These are phyloP conservation scores for Nidularia sp. DNA, from an alignment of 768 basidiomycete species.

Conservation along the genomic window DNA sequence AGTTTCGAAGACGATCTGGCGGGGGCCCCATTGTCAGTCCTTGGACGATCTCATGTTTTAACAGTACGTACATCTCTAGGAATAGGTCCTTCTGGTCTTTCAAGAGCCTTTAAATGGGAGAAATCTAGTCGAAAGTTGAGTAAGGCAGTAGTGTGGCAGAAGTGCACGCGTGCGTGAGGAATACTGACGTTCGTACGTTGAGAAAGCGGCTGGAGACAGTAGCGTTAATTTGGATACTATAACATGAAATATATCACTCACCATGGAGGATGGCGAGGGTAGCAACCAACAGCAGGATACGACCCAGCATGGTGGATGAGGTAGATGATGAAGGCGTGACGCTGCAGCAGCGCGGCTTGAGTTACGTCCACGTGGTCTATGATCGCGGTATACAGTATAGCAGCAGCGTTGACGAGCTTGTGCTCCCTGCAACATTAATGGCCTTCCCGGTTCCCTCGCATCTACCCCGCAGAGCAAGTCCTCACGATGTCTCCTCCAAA, in stretches of 20 bases:
- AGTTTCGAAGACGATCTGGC: slow-evolving; percentile 66
- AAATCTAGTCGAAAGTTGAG: slow-evolving; percentile 44
- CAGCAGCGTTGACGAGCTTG: too few species aligned
- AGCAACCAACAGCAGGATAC: slow-evolving; percentile 40
- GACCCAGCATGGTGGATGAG: slow-evolving; percentile 35
- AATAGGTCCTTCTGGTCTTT: slow-evolving; percentile 60
- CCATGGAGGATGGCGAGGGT: slow-evolving; percentile 51
- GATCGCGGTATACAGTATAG: too few species aligned
- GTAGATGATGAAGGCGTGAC: background rate
- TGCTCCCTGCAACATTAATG: slow-evolving; percentile 33
- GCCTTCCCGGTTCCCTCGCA: slow-evolving; percentile 72
- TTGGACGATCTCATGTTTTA: too few species aligned
- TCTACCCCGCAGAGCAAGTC: slow-evolving; percentile 57
- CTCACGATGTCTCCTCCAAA: slow-evolving; percentile 65
- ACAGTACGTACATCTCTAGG: slow-evolving; percentile 52
- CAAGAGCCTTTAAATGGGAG: slow-evolving; percentile 73
- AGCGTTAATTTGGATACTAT: slow-evolving; percentile 5
- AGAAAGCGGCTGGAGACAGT: slow-evolving; percentile 59
- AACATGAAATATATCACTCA: slow-evolving; percentile 18
- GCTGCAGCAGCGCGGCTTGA: too few species aligned
- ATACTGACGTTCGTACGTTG: slow-evolving; percentile 72
- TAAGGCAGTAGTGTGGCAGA: background rate
- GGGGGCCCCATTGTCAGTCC: background rate
- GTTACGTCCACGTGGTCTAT: slow-evolving; percentile 1
- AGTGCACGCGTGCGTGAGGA: too few species aligned